Conservation (phyloP, 2,329 filamentous ascomycete genomes). For the Penicillium sp. region DNA sequence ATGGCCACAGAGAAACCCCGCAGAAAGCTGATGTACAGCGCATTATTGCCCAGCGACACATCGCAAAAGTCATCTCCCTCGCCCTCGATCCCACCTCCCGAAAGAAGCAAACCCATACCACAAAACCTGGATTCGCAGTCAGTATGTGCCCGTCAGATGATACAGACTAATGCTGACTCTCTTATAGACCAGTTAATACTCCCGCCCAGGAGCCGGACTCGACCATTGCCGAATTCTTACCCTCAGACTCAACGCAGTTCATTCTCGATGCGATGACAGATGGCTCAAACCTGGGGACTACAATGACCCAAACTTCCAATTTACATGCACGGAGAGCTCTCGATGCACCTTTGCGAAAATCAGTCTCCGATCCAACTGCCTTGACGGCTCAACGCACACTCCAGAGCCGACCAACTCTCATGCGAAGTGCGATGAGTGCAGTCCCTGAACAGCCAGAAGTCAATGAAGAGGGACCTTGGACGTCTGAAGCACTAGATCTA, state of each 20-base stretch:
- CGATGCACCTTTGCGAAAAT: conserved; percentile 28
- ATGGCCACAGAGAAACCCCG: conserved; percentile 38
- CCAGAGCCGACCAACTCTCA: conserved; percentile 14
- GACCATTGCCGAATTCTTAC: conserved; percentile 25
- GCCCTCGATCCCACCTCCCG: conserved; percentile 6
- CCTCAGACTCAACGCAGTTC: conserved; percentile 30
- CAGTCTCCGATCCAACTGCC: conserved; percentile 36
- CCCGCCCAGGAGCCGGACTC: conserved; percentile 3
- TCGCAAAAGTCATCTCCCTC: conserved; percentile 12
- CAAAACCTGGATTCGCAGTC: conserved; percentile 23
- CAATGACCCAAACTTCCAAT: conserved; percentile 1
- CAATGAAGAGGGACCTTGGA: conserved; percentile 41
- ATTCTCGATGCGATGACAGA: conserved; percentile 27
- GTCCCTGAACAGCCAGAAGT: conserved; percentile 14
- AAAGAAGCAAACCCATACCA: conserved; percentile 1
- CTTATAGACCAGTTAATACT: conserved; percentile 1
- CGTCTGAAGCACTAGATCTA: conserved; percentile 41
- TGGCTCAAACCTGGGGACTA: conserved; percentile 2
- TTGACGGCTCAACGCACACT: conserved; percentile 20
- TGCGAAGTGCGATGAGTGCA: conserved; percentile 19
- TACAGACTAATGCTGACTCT: conserved; percentile 9
- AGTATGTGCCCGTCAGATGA: conserved; percentile 25
- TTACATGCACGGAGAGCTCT: conserved; percentile 6
- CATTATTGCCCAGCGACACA: conserved; percentile 29
- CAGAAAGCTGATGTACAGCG: conserved; percentile 45